phyloP scores from a whole-genome alignment of 73 alveolate genomes.

The Symbiodinium natans region DNA sequence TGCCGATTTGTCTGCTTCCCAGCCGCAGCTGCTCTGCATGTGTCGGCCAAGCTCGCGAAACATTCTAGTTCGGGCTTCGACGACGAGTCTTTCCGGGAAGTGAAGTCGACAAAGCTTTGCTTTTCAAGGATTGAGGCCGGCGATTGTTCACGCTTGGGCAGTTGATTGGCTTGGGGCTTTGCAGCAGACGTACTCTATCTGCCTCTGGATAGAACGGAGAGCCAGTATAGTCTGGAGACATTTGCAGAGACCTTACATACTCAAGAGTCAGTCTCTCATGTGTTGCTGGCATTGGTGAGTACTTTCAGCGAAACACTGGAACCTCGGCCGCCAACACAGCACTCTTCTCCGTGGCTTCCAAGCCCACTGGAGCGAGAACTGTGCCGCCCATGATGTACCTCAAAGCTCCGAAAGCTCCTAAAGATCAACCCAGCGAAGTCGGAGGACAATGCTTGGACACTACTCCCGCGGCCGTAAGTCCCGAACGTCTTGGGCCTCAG shows the following conservation, averaged over 20 bases:
- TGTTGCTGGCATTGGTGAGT: background rate
- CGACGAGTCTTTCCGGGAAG: too few species aligned
- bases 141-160: background rate
- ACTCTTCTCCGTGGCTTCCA: conserved; percentile 61
- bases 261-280: background rate
- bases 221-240: conserved; percentile 86
- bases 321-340: conserved; percentile 37
- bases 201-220: conserved; percentile 91
- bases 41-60: too few species aligned
- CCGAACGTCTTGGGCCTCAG: conserved; percentile 69
- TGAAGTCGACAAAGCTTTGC: too few species aligned
- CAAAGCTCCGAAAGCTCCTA: background rate
- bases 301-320: too few species aligned
- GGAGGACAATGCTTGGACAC: background rate
- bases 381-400: conserved; percentile 93
- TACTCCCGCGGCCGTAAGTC: background rate
- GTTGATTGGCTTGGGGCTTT: background rate
- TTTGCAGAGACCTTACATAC: conserved; percentile 46
- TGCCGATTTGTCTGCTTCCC: too few species aligned
- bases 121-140: too few species aligned
- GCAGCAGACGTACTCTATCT: background rate
- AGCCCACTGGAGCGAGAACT: conserved; percentile 77
- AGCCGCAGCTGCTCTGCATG: too few species aligned
- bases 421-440: background rate
- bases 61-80: too few species aligned